phyloP scores from a whole-genome alignment of 2,329 filamentous ascomycete species.

The Xylariaceae sp. region DNA sequence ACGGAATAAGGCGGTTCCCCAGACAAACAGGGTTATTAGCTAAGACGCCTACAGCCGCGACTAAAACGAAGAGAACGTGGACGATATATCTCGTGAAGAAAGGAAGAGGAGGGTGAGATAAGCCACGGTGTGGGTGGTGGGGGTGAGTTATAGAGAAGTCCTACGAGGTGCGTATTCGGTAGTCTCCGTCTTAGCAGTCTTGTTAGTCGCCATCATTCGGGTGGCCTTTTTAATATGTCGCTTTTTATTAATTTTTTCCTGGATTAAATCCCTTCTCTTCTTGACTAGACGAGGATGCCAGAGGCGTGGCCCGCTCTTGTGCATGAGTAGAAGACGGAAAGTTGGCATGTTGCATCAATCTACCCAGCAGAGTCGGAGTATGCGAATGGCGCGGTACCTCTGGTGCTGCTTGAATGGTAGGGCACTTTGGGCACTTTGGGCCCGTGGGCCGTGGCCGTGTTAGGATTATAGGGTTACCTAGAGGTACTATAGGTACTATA shows the following conservation, averaged over 20 bases:
- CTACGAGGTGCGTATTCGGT: conserved; percentile 15
- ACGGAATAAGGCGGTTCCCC: conserved; percentile 62
- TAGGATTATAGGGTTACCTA: background rate
- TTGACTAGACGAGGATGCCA: conserved; percentile 8
- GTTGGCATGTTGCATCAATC: conserved; percentile 32
- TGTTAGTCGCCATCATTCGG: conserved; percentile 19
- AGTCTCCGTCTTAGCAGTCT: background rate
- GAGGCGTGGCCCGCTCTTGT: conserved; percentile 30
- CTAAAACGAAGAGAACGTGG: conserved; percentile 64
- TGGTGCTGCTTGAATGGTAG: background rate
- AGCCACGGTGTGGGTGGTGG: conserved; percentile 54
- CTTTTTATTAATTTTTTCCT: conserved; percentile 17
- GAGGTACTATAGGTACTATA: background rate
- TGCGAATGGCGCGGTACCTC: conserved; percentile 25
- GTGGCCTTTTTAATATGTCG: conserved; percentile 30
- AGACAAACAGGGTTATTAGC: conserved; percentile 60
- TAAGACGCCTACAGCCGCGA: conserved; percentile 67
- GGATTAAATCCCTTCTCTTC: conserved; percentile 9
- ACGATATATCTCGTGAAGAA: conserved; percentile 64
- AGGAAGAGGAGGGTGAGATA: conserved; percentile 55
- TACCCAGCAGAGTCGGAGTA: conserved; percentile 21
- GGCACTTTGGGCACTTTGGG: conserved; percentile 1
- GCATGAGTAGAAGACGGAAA: conserved; percentile 25
- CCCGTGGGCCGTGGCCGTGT: conserved; percentile 6
- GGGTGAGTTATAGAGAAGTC: conserved; percentile 53